These are phyloP conservation scores for Geranomyces variabilis DNA, from an alignment of 192 early-diverging fungal species.

Conservation along the genomic window DNA sequence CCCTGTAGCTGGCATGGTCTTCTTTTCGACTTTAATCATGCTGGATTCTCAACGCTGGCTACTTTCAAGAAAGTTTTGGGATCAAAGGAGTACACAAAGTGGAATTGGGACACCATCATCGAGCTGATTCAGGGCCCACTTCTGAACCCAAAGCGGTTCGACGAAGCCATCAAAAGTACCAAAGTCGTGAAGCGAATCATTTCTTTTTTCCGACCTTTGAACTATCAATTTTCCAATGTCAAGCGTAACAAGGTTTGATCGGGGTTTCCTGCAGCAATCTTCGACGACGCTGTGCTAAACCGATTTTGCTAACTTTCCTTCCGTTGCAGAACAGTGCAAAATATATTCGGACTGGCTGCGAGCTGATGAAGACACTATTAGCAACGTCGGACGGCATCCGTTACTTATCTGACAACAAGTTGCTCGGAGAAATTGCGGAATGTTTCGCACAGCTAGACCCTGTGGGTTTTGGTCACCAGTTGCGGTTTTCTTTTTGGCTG, in stretches of 20 bases:
- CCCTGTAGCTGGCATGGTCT: neutral
- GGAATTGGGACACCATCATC: conserved; percentile 77
- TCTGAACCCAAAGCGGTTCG: conserved; percentile 69
- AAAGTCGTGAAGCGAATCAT: conserved; percentile 75
- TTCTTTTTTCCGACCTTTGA: conserved; percentile 73
- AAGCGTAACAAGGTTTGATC: conserved; percentile 55
- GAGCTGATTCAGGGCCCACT: conserved; percentile 80
- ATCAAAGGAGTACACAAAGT: conserved; percentile 75
- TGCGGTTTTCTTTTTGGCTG: conserved; percentile 29
- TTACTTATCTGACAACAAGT: conserved; percentile 69
- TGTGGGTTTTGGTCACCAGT: conserved; percentile 38
- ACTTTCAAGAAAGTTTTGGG: conserved; percentile 55
- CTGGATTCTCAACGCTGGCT: too few relatives aligned
- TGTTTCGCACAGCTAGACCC: conserved; percentile 78
- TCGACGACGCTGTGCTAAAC: too few relatives aligned
- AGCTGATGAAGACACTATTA: conserved; percentile 69
- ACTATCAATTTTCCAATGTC: conserved; percentile 72
- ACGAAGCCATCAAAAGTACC: conserved; percentile 70
- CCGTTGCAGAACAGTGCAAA: conserved; percentile 29
- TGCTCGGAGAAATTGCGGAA: conserved; percentile 72
- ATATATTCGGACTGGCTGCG: conserved; percentile 70
- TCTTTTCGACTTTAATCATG: too few relatives aligned
- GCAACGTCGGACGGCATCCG: conserved; percentile 66
- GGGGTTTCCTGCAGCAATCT: conserved; percentile 10
- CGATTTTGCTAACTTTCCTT: neutral